phyloP scores from a whole-genome alignment of 2,329 filamentous ascomycete species.

The Fusarium sp. region DNA sequence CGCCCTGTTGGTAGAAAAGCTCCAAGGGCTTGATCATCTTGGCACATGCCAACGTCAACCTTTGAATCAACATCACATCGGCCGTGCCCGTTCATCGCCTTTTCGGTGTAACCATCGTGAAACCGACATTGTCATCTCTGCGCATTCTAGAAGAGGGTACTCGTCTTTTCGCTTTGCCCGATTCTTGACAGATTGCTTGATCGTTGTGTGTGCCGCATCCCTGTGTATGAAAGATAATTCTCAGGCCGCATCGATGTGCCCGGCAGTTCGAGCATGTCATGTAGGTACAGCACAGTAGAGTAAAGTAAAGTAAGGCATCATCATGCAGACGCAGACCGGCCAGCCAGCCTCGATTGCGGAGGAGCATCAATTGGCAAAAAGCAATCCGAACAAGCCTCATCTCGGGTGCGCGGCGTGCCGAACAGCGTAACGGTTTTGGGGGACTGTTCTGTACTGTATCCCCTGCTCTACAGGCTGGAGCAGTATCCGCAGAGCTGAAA shows the following conservation, averaged over 20 bases:
- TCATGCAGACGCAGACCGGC: constrained; percentile 2
- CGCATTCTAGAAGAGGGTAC: constrained; percentile 1
- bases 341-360: constrained; percentile 19
- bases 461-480: constrained; percentile 24
- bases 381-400: constrained; percentile 45
- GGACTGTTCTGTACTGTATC: neutral
- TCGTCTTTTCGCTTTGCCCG: neutral
- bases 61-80: constrained; percentile 2
- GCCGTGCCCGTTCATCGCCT: constrained; percentile 8
- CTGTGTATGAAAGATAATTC: constrained; percentile 13
- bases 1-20: constrained; percentile 25
- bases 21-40: constrained; percentile 28
- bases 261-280: constrained; percentile 29
- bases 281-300: constrained; percentile 10
- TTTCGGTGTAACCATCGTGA: constrained; percentile 10
- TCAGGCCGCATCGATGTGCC: constrained; percentile 37
- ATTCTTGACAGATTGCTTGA: constrained; percentile 9
- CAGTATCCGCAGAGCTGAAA: constrained; percentile 48
- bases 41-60: constrained; percentile 37
- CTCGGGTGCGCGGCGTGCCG: constrained; percentile 39
- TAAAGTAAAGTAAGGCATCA: constrained; percentile 5
- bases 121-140: neutral
- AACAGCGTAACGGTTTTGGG: constrained; percentile 17
- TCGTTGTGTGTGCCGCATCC: constrained; percentile 27
- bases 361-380: constrained; percentile 42